Evolutionary conservation across 2,329 filamentous ascomycete genomes (phyloP), one percentile per base, ranked within the genome.

Genomic region (Hypoxylon sp.): DNA sequence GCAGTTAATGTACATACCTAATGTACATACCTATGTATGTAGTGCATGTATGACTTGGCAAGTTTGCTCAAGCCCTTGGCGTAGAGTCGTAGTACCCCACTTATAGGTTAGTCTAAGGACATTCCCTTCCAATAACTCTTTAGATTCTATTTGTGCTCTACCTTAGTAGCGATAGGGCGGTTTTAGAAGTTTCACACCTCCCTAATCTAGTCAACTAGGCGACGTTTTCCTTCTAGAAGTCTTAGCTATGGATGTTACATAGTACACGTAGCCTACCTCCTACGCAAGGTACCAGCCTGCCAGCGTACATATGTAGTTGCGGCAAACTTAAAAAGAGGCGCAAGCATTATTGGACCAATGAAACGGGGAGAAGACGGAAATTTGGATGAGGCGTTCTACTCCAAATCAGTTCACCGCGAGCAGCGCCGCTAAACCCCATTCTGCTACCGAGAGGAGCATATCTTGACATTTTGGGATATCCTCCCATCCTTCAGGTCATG

Each of bases 371-470:
- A 51, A 44, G 51, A 46, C 57, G 51, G 63, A 62, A 65, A 64
- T 57, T 54, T 66, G 50, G 53, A 62, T 51, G 48, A 59, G 51
- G 29, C 44, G 35, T 54, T 54, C 63, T 63, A 67, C 63, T 56
- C 67, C 69, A 48, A 70, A 71, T 70, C 50, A 24, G 67, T 59
- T 70, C 66, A 71, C 69, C 69, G 69, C 63, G 67, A 47, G 48
- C 39, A 31, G 22, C 14, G 61, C 63, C 67, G 67, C 69, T 71
- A 71, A 71, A 70, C 69, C 66, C 19, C 24, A 54, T 71, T 71
- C 47, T 51, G 63, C 67, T 69, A 71, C 69, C 69, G 69, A 71
- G 53, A 44, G 63, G 50, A 42, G 69, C 56, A 44, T 58, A 67
- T 71, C 66, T 69, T 56, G 63, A 70, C 66, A 65, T 26, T 65